Conservation (phyloP, 768 basidiomycete species). For the Lactifluus volemus region DNA sequence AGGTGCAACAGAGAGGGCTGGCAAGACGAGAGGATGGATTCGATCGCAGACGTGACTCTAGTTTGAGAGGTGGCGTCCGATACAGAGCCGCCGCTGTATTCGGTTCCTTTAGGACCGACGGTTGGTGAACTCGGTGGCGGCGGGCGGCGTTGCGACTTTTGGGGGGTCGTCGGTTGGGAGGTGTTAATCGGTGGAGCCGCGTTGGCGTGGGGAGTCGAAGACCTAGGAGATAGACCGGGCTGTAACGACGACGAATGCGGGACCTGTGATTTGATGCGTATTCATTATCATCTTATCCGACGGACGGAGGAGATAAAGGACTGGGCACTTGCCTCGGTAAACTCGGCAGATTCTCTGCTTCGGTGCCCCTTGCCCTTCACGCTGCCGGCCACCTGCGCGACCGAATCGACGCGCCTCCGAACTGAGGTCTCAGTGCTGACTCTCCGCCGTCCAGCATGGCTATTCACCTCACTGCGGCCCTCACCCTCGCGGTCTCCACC, state of each 20-base stretch:
- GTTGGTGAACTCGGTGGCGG: slow-evolving; percentile 4
- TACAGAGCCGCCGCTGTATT: slow-evolving; percentile 8
- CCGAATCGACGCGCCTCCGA: slow-evolving; percentile 10
- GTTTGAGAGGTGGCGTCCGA: slow-evolving; percentile 18
- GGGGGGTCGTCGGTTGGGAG: slow-evolving; percentile 10
- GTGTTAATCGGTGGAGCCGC: neutral
- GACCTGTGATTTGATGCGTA: neutral
- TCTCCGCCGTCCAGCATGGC: slow-evolving; percentile 21
- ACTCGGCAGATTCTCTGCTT: slow-evolving; percentile 21
- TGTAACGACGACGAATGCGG: slow-evolving; percentile 2
- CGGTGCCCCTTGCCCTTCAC: slow-evolving; percentile 18
- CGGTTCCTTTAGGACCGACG: slow-evolving; percentile 3
- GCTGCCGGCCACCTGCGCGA: neutral
- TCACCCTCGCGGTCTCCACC: slow-evolving; percentile 2
- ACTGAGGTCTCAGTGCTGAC: slow-evolving; percentile 1
- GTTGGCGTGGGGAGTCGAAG: slow-evolving; percentile 9
- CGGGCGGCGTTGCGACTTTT: slow-evolving; percentile 9
- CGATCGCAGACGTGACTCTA: slow-evolving; percentile 36
- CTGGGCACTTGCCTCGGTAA: slow-evolving; percentile 23
- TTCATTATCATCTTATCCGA: neutral
- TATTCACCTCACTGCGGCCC: slow-evolving; percentile 19
- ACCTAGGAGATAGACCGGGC: slow-evolving; percentile 1
- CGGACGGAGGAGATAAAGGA: neutral
- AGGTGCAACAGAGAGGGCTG: slow-evolving; percentile 60
- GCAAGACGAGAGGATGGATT: slow-evolving; percentile 50